Evolutionary conservation across 352 stramenopile genomes (phyloP).

Genomic region (Phytopythium sindhum): DNA sequence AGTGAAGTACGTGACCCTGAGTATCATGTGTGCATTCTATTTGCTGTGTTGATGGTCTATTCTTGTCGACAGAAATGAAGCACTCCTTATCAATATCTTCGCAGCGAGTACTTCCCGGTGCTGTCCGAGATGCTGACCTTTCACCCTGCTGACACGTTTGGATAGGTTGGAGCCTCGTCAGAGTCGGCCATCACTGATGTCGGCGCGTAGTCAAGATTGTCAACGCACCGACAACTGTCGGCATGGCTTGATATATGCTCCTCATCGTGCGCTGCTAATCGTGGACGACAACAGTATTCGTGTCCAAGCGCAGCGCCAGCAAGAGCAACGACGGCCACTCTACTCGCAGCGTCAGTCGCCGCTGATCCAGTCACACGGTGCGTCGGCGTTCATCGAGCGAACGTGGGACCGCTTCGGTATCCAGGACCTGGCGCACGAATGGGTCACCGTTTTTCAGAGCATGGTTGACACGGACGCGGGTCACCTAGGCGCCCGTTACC

Average conservation of each 20-base stretch:
- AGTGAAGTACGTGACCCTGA: not conserved
- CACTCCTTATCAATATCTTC: not conserved
- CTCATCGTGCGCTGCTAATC: not conserved
- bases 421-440: constrained; percentile 51
- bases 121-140: not conserved
- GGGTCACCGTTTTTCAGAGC: constrained; percentile 51
- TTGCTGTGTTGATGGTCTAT: not conserved
- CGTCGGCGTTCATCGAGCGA: constrained; percentile 35
- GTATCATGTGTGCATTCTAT: not conserved
- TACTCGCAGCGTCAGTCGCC: constrained; percentile 47
- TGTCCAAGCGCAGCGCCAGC: not conserved
- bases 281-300: not conserved
- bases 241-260: not conserved
- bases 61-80: not conserved
- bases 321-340: constrained; percentile 19
- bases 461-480: constrained; percentile 26
- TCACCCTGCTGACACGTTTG: not conserved
- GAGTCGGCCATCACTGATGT: not conserved
- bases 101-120: not conserved
- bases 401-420: constrained; percentile 23
- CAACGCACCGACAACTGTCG: not conserved
- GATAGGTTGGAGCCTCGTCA: not conserved
- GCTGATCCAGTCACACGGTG: constrained; percentile 44
- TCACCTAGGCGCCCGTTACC: constrained; percentile 13
- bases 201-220: not conserved